Evolutionary conservation across 768 basidiomycete species (phyloP), one percentile per base, ranked within the genome.

Genomic region (Agaricus blazei): DNA sequence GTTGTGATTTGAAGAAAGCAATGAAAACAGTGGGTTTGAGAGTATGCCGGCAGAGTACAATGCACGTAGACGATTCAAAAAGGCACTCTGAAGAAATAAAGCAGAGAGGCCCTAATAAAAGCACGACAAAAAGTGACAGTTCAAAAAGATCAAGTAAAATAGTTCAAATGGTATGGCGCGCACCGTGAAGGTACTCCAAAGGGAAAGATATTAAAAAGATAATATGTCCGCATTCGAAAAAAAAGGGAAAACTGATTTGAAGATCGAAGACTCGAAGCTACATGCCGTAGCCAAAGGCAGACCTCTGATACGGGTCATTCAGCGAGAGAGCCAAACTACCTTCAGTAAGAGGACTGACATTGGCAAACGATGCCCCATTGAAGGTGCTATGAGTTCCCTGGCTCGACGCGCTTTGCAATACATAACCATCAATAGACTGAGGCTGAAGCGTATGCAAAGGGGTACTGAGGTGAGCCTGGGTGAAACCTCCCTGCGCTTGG

Each of bases 361-460:
- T 72, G 54, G 72, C 67, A 60, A 78, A 81, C 24, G 83, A 78
- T 51, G 78, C 76, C 58, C 77, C 76, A 40, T 81, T 77, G 71
- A 88, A 88, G 42, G 77, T 77, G 54, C 74, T 77, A 46, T 76
- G 72, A 27, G 85, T 78, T 57, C 88, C 62, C 40, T 90, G 87
- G 59, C 75, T 76, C 41, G 84, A 84, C 62, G 76, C 83, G 65
- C 82, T 82, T 69, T 90, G 90, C 49, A 92, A 74, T 57, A 91
- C 88, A 65, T 91, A 91, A 64, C 84, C 82, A 63, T 92, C 90
- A 59, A 92, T 90, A 26, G 85, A 77, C 58, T 86, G 88, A 14
- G 83, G 78, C 65, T 84, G 87, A 47, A 91, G 68, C 40, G 69
- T 67, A 61, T 86, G 86, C 65, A 88, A 63, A 58, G 79, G 83